Evolutionary conservation across 768 basidiomycete genomes (phyloP).

Genomic region (Podaxis rugospora): DNA sequence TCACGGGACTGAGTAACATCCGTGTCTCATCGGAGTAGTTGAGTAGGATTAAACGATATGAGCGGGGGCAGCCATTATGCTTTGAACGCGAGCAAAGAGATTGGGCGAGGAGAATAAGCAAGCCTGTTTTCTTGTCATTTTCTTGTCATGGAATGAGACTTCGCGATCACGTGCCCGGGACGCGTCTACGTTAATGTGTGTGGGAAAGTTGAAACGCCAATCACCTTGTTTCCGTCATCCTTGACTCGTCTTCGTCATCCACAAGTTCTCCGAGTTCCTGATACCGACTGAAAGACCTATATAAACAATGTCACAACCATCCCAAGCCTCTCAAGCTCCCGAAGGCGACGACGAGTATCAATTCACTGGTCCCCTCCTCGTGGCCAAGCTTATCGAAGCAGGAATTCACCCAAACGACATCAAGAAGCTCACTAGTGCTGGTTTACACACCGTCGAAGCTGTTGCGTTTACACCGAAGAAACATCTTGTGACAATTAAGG

Average conservation of each 20-base stretch:
- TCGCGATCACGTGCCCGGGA: constrained; percentile 25
- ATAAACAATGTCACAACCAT: constrained; percentile 51
- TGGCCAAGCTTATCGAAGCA: constrained; percentile 80
- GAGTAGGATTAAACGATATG: too few species aligned
- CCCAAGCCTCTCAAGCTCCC: constrained; percentile 41
- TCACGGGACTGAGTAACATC: too few species aligned
- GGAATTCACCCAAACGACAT: constrained; percentile 89
- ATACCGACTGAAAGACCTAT: neutral
- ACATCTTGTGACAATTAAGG: constrained; percentile 83
- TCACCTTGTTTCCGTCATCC: constrained; percentile 5
- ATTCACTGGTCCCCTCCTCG: constrained; percentile 77
- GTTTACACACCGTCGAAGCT: constrained; percentile 89
- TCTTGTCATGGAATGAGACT: neutral
- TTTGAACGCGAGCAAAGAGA: too few species aligned
- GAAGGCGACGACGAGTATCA: constrained; percentile 51
- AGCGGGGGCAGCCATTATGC: too few species aligned
- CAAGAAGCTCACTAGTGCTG: constrained; percentile 92
- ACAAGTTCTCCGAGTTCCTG: neutral
- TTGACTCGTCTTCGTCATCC: constrained; percentile 6
- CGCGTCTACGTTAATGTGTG: constrained; percentile 24
- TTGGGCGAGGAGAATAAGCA: too few species aligned
- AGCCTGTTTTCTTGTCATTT: too few species aligned
- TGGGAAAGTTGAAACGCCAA: constrained; percentile 18
- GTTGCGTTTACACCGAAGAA: constrained; percentile 98
- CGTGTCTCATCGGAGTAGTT: too few species aligned